A percentile compares a stretch with the other conserved stretches of the same genome.
Evolutionary conservation across 345 rosid genomes (phyloP).

Genomic region (Pistacia integerrima): DNA sequence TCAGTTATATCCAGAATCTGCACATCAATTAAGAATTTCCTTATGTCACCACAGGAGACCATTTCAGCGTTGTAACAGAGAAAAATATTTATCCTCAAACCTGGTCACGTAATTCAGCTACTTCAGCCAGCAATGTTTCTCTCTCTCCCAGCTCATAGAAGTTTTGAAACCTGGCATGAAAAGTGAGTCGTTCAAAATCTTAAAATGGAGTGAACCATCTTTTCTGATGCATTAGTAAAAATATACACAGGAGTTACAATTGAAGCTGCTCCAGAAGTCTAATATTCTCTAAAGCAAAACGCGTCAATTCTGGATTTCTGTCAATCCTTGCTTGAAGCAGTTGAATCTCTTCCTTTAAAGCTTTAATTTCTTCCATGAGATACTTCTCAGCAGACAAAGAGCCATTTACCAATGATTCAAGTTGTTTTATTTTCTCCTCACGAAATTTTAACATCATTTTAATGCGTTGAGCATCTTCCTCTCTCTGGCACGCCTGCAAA

Average conservation of each 20-base stretch:
- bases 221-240: conserved; percentile 23
- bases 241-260: conserved; percentile 45
- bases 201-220: conserved; percentile 5
- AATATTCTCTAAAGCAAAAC: conserved; percentile 60
- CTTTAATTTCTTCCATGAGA: conserved; percentile 63
- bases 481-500: conserved; percentile 60
- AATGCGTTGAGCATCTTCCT: conserved; percentile 61
- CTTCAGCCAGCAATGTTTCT: conserved; percentile 62
- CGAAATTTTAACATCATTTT: conserved; percentile 57
- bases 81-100: conserved; percentile 35
- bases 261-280: conserved; percentile 72
- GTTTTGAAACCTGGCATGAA: conserved; percentile 60
- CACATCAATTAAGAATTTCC: conserved; percentile 22
- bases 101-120: conserved; percentile 74
- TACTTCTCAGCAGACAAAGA: conserved; percentile 50
- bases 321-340: conserved; percentile 59
- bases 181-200: conserved; percentile 13
- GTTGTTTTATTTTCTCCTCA: conserved; percentile 65
- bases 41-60: not conserved
- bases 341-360: conserved; percentile 65
- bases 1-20: conserved; percentile 59
- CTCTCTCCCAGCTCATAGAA: conserved; percentile 74
- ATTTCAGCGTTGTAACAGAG: not conserved
- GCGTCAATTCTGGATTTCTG: conserved; percentile 60
- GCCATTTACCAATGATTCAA: conserved; percentile 50